Evolutionary conservation across 768 basidiomycete genomes (phyloP).

Genomic region (Phanerodontia chrysosporium): DNA sequence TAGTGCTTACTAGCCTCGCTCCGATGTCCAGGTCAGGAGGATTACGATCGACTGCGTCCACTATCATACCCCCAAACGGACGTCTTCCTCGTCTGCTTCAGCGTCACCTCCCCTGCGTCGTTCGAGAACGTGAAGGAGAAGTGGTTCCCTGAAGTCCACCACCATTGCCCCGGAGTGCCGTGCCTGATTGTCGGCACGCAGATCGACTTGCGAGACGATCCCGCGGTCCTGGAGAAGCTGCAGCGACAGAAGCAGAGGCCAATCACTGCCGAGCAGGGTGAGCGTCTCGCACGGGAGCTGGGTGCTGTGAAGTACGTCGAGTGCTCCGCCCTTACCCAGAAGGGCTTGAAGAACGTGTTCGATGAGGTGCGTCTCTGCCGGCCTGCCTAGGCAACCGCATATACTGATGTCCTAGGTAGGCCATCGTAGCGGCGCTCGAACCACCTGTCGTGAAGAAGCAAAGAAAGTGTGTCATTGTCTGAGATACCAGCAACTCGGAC

Average conservation of each 20-base stretch:
- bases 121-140: slow-evolving; percentile 99
- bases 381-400: slow-evolving; percentile 5
- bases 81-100: slow-evolving; percentile 99
- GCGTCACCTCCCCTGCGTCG: slow-evolving; percentile 95
- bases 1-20: slow-evolving; percentile 9
- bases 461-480: slow-evolving; percentile 82
- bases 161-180: slow-evolving; percentile 98
- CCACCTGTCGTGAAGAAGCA: slow-evolving; percentile 87
- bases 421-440: slow-evolving; percentile 97
- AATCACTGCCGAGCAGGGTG: slow-evolving; percentile 82
- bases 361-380: slow-evolving; percentile 74
- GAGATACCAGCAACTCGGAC: slow-evolving; percentile 29
- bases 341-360: slow-evolving; percentile 99
- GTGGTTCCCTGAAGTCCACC: slow-evolving; percentile 99
- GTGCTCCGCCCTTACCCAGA: slow-evolving; percentile 98
- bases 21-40: slow-evolving; percentile 80
- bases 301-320: slow-evolving; percentile 99
- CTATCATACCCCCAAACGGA: slow-evolving; percentile 99
- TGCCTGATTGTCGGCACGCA: slow-evolving; percentile 99
- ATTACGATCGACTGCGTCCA: slow-evolving; percentile 98
- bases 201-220: slow-evolving; percentile 93
- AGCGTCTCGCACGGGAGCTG: slow-evolving; percentile 92
- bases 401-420: slow-evolving; percentile 41
- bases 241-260: slow-evolving; percentile 95
- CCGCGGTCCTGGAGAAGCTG: slow-evolving; percentile 91